Base-by-base conservation (phyloP, 352 stramenopile species). In the Globisporangium spinosum region DNA sequence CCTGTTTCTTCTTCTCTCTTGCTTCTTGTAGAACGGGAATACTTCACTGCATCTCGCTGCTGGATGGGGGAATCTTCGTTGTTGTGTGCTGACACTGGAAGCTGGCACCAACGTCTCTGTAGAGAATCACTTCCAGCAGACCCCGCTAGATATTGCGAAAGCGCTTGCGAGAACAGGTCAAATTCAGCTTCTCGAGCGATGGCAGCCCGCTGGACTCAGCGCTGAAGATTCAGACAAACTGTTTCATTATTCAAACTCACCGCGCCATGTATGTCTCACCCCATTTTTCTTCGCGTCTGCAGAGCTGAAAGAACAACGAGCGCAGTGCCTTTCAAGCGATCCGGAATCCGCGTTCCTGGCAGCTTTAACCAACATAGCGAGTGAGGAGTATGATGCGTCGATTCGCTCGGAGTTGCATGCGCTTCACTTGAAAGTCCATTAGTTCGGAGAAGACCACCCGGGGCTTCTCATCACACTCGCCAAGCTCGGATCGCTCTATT, bases 1-100 rank as follows among this genome's bases (percentile, higher is more conserved):
- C n/a, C 15, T 45, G 22, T n/a, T 25, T 22, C 20, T 22, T 17
- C 0, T 49, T 20, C 25, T 15, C 43, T 23, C 10, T 62, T n/a
- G 15, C 13, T 25, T 38, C 12, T n/a, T 63, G 4, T 60, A 93
- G 85, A 71, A 75, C 60, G 80, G 83, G n/a, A 90, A 91, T 53
- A 88, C 83, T 6, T 71, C 85, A 10, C 62, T 93, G 9, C 83
- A 93, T 61, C 51, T 93, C 34, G 80, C 82, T n/a, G 80, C 83
- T 64, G 85, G 83, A 0, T 93, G 82, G 78, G 83, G 85, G 22
- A 79, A 87, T 35, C 56, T 89, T 9, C 62, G 71, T 2, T 90
- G 80, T 40, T 77, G 78, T 8, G 74, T 89, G 9, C 40, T 91
- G 55, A 64, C 91, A 15, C 68, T 93, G 4, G 83, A 93, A 70